Conservation (phyloP, 768 basidiomycete species). For the Amanita exitialis region DNA sequence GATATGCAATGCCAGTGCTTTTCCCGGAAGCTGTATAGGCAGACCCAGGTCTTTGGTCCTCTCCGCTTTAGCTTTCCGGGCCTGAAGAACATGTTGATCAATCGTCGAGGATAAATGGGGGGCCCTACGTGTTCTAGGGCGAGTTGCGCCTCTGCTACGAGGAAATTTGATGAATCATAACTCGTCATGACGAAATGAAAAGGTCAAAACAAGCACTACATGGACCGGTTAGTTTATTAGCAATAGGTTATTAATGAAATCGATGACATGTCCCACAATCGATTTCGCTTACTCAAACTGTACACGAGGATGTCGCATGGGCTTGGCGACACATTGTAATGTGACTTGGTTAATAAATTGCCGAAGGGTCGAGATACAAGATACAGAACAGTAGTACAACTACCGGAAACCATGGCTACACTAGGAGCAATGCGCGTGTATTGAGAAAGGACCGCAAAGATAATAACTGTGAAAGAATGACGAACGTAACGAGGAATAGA, state of each 20-base stretch:
- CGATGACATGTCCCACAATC: not conserved
- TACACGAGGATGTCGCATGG: not conserved
- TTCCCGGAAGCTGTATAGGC: conserved; percentile 70
- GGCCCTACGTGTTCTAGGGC: conserved; percentile 43
- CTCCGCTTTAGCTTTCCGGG: conserved; percentile 64
- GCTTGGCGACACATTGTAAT: not conserved
- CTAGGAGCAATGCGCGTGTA: conserved; percentile 2
- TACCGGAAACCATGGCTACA: conserved; percentile 9
- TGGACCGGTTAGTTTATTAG: not conserved
- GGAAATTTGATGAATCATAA: conserved; percentile 39
- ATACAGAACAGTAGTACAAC: not conserved
- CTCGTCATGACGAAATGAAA: conserved; percentile 11
- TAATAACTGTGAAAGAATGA: not conserved
- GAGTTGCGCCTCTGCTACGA: conserved; percentile 68
- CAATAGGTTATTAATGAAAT: not conserved
- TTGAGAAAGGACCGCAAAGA: not conserved
- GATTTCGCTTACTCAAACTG: not conserved
- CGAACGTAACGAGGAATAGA: conserved; percentile 2
- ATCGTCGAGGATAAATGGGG: conserved; percentile 1
- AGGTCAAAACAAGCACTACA: not conserved
- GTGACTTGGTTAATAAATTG: not conserved
- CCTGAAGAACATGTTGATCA: conserved; percentile 26
- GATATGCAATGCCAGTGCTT: conserved; percentile 63
- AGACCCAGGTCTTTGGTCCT: conserved; percentile 62
- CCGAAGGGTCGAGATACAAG: not conserved